Base-by-base conservation (phyloP, 1,139 yeast species). In the Yamadazyma dushanensis region DNA sequence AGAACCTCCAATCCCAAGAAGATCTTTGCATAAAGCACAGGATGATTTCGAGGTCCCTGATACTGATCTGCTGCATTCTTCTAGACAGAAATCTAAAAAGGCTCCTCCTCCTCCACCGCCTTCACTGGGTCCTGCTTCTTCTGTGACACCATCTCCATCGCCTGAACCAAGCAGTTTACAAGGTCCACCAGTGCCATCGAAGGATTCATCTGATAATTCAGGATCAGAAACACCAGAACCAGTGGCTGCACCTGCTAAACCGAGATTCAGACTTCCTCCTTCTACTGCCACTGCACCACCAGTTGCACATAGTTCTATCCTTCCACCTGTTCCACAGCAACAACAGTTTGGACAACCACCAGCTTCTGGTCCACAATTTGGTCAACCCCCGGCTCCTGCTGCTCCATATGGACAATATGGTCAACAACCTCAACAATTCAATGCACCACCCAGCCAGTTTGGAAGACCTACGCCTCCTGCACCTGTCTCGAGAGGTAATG, bases 1-100 rank as follows among this genome's bases (percentile, higher is more conserved):
- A 29, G 95, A 86, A 52, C 95, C 95, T 2, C 95, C 95, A 14
- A 68, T 86, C 38, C 95, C 95, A 2, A 66, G 92, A 40, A 73
- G 74, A 47, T 73, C 66, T 42, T 73, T 70, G 40, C 41, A 51
- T 45, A 47, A 47, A 43, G 35, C 32, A 29, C 17, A 36, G 26
- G 43, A 34, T 24, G 51, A 35, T 21, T 43, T 33, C 21, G 50
- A 42, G 16, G 41, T 22, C 13, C 42, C 39, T 8, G 29, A 37
- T 3, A 24, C 23, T 20, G 26, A 28, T 10, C 23, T 26, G 6
- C 4, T 16, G 16, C 7, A 14, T 13, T 16, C 31, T 19, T 3
- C 29, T 19, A 16, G 14, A 28, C 34, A 46, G 8, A 61, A 56
- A 39, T 43, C 41, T 14, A 68, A 67, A 39, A 66, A 65, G 48